Percentiles rank a stretch among this genome's conserved stretches.
Evolutionary conservation across 345 rosid species (phyloP).

Genomic region (Citropsis articulata): DNA sequence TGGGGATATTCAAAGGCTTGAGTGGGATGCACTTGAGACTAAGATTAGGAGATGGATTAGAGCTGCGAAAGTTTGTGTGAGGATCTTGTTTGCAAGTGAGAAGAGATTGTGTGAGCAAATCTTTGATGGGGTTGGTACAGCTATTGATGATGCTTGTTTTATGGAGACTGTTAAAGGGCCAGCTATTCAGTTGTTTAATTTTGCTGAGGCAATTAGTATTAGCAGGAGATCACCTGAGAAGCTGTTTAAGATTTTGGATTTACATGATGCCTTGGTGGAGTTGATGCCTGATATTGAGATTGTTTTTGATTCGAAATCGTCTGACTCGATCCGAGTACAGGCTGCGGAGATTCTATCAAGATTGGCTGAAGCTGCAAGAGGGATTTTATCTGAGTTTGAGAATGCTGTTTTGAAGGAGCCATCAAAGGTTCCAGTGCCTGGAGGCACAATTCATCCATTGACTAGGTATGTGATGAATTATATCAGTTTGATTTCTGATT

Average conservation of each 20-base stretch:
- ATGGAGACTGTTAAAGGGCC: conserved; percentile 85
- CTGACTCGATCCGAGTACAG: conserved; percentile 57
- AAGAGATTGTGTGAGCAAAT: conserved; percentile 80
- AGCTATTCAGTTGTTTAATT: conserved; percentile 72
- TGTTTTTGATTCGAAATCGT: conserved; percentile 62
- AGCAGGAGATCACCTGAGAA: conserved; percentile 92
- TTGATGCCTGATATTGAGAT: conserved; percentile 75
- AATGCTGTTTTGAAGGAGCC: conserved; percentile 78
- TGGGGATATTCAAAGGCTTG: conserved; percentile 88
- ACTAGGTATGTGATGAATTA: conserved; percentile 98
- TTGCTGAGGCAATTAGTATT: conserved; percentile 87
- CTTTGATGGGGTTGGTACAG: conserved; percentile 62
- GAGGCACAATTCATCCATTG: conserved; percentile 91
- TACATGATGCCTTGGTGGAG: conserved; percentile 72
- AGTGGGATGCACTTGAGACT: conserved; percentile 77
- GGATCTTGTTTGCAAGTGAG: conserved; percentile 85
- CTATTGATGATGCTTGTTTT: conserved; percentile 71
- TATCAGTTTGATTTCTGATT: conserved; percentile 85
- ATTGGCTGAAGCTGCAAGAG: conserved; percentile 80
- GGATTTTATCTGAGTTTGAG: conserved; percentile 85
- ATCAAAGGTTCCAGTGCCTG: conserved; percentile 71
- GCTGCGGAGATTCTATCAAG: conserved; percentile 79
- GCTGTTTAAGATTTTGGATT: conserved; percentile 83
- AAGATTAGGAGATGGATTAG: conserved; percentile 91
- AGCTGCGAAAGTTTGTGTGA: conserved; percentile 72